Conservation (phyloP, 306 rosid genomes). For the Prunus davidiana region DNA sequence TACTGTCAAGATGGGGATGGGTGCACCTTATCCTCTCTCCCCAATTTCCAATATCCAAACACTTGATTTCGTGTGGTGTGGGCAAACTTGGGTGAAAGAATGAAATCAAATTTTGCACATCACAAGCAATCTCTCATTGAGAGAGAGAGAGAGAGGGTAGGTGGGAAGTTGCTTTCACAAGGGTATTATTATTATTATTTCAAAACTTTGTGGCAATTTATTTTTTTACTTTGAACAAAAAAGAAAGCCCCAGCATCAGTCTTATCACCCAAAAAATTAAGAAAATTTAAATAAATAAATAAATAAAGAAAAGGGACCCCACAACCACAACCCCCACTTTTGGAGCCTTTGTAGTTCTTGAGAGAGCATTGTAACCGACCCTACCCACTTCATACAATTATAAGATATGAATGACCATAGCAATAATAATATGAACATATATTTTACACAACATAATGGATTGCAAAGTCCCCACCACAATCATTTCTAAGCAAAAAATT, state of each 20-base stretch:
- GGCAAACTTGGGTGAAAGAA: conserved; percentile 28
- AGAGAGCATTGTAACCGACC: conserved; percentile 31
- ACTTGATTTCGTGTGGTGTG: conserved; percentile 29
- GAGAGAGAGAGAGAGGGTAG: conserved; percentile 21
- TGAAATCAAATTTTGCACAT: conserved; percentile 27
- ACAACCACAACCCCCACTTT: conserved; percentile 5
- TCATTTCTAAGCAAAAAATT: conserved; percentile 6
- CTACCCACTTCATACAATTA: conserved; percentile 27
- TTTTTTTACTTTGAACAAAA: conserved; percentile 3
- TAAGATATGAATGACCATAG: not conserved
- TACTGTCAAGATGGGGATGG: not conserved
- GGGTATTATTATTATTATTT: not conserved
- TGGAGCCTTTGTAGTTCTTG: conserved; percentile 11
- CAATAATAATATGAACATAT: not conserved
- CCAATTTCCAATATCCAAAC: not conserved
- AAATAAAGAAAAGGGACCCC: conserved; percentile 24
- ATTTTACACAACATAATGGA: conserved; percentile 15
- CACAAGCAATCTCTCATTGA: conserved; percentile 23
- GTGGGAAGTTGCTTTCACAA: conserved; percentile 40
- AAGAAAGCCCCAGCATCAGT: not conserved
- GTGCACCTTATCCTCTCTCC: not conserved
- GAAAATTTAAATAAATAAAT: not conserved
- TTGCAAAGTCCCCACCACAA: conserved; percentile 24
- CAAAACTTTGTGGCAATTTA: not conserved
- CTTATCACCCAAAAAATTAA: conserved; percentile 12